Evolutionary conservation across 2,329 filamentous ascomycete species (phyloP).

Genomic region (Trichoderma endophyticum): DNA sequence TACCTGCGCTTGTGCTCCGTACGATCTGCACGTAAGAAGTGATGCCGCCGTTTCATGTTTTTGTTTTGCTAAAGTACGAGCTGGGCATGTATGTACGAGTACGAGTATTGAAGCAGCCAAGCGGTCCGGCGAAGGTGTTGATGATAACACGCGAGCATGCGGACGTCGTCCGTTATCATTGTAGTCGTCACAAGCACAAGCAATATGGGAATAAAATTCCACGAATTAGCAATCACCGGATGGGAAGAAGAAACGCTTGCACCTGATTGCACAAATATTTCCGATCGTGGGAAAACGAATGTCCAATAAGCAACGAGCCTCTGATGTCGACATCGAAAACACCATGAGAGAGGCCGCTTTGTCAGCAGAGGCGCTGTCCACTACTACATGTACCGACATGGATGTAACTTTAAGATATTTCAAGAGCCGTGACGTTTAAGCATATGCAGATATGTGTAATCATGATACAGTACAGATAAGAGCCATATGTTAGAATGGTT

Average conservation of each 20-base stretch:
- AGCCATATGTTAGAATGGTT: not conserved
- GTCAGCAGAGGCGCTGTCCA: not conserved
- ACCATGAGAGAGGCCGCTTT: not conserved
- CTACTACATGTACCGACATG: not conserved
- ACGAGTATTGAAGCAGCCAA: not conserved
- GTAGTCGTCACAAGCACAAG: not conserved
- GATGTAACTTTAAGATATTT: not conserved
- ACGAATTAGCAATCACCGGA: constrained; percentile 1
- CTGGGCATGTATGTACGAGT: not conserved
- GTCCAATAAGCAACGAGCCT: not conserved
- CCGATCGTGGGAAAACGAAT: not conserved
- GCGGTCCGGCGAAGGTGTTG: not conserved
- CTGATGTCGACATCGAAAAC: not conserved
- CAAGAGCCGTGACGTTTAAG: not conserved
- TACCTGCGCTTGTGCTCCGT: not conserved
- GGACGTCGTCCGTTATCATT: not conserved
- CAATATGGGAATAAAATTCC: constrained; percentile 1
- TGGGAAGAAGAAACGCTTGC: not conserved
- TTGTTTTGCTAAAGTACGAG: not conserved
- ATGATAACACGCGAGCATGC: not conserved
- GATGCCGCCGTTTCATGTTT: not conserved
- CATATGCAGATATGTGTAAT: not conserved
- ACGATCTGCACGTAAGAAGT: not conserved
- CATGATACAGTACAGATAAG: not conserved
- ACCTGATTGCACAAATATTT: not conserved